Evolutionary conservation across 305 asterid genomes (phyloP).

Genomic region (Vinca major): DNA sequence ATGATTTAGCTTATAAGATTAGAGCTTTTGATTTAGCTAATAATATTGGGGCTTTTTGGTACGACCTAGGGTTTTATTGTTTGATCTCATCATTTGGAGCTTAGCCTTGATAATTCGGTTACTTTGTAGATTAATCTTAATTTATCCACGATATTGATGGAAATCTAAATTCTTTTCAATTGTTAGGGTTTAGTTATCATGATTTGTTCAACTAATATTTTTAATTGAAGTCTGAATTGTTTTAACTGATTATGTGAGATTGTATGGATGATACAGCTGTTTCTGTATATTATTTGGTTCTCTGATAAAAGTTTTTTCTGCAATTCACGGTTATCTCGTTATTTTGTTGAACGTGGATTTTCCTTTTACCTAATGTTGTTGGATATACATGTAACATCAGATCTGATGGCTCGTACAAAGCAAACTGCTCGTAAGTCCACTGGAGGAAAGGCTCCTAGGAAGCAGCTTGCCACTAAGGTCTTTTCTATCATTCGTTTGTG

Average conservation of each 20-base stretch:
- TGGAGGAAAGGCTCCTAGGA: constrained; percentile 96
- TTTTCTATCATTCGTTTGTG: not conserved
- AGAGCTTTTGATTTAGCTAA: too few relatives aligned
- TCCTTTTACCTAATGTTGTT: not conserved
- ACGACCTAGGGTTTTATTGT: not conserved
- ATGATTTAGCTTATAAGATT: not conserved
- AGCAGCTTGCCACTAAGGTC: constrained; percentile 89
- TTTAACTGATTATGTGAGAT: not conserved
- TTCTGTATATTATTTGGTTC: not conserved
- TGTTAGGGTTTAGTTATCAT: too few relatives aligned
- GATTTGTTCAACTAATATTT: too few relatives aligned
- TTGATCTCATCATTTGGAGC: not conserved
- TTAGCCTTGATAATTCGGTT: not conserved
- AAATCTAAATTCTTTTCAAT: too few relatives aligned
- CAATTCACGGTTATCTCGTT: too few relatives aligned
- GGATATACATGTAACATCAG: constrained; percentile 9
- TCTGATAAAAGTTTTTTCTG: too few relatives aligned
- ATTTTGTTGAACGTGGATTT: not conserved
- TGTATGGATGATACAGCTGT: not conserved
- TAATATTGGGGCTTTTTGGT: too few relatives aligned
- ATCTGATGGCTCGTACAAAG: constrained; percentile 92
- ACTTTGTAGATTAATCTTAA: not conserved
- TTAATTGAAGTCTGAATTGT: too few relatives aligned
- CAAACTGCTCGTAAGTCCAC: constrained; percentile 98
- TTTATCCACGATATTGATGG: not conserved